A percentile compares a stretch with the other conserved stretches of the same genome.
phyloP scores from a whole-genome alignment of 352 stramenopile genomes.

The Pythium folliculosum region DNA sequence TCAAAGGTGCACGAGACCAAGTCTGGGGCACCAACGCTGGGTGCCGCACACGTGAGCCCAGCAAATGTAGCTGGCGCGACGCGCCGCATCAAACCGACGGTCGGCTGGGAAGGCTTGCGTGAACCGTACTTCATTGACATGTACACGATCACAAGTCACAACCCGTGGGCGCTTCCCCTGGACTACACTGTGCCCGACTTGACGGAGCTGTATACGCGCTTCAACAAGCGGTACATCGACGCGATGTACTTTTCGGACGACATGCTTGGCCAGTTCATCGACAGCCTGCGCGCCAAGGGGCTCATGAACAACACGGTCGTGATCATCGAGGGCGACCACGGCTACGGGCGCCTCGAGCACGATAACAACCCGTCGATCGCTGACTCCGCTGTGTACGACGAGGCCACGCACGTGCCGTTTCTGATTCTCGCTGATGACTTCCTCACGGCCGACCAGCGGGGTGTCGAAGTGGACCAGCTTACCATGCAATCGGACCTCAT shows the following conservation, averaged over 20 bases:
- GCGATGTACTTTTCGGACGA: constrained; percentile 72
- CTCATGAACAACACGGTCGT: constrained; percentile 79
- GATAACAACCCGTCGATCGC: constrained; percentile 67
- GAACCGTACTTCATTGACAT: constrained; percentile 79
- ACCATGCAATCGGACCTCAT: constrained; percentile 77
- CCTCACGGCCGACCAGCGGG: constrained; percentile 44
- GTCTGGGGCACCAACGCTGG: neutral
- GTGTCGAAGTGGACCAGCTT: constrained; percentile 52
- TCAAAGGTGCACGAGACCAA: neutral
- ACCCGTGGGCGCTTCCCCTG: constrained; percentile 54
- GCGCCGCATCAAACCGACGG: neutral
- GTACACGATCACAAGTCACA: constrained; percentile 79
- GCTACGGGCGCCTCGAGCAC: constrained; percentile 67
- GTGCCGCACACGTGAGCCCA: neutral
- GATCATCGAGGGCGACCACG: constrained; percentile 69
- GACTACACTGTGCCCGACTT: constrained; percentile 54
- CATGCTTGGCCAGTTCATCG: constrained; percentile 65
- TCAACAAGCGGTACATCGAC: constrained; percentile 74
- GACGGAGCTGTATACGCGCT: constrained; percentile 54
- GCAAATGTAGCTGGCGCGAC: neutral
- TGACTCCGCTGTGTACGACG: constrained; percentile 67
- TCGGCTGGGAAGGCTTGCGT: constrained; percentile 59
- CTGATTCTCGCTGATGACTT: constrained; percentile 70
- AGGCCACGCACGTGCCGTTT: constrained; percentile 63
- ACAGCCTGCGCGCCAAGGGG: constrained; percentile 44